Base-by-base conservation (phyloP, 2,329 filamentous ascomycete genomes). In the Sphaerulina vaccinii region DNA sequence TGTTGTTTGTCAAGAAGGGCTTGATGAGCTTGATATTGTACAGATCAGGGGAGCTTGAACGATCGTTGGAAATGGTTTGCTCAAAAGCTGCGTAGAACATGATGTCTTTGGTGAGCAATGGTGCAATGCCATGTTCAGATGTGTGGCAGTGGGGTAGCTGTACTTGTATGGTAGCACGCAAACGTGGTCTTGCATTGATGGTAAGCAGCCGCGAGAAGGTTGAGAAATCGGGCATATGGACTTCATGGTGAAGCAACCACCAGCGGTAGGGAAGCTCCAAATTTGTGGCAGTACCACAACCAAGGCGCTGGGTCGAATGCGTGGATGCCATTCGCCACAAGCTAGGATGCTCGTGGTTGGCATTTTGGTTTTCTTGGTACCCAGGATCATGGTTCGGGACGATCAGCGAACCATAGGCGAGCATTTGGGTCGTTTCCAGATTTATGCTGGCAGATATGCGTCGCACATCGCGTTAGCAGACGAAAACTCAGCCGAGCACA, bases 61-160 rank as follows among this genome's bases (percentile, higher is more conserved):
- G 38, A 16, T 41, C 15, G 18, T 44, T 38, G 16, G 50, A 24
- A 13, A 49, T 49, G 4, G 50, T 52, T 23, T 53, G 45, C 33
- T 53, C 51, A 7, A 53, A 37, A 16, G 46, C 15, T 32, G 45
- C 40, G 24, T 49, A 33, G 45, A 44, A 53, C 45, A 53, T 49
- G 18, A 3, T 50, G 29, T 8, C 2, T 15, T 5, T n/a, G 22
- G 21, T n/a, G 15, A 32, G 13, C 11, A 5, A n/a, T 13, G 27
- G 27, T 29, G 27, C 27, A 9, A 29, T n/a, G 33, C 21, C 43
- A 39, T 48, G 19, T 21, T 39, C 44, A 38, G 33, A 33, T 22
- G 21, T 19, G 16, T 35, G 24, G 33, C 44, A 39, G 44, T 38
- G 35, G 35, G 22, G 44, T 21, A 23, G 18, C 16, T 11, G 23